These are phyloP conservation scores for Boletus coccyginus DNA, from an alignment of 768 basidiomycete species.

Conservation along the genomic window DNA sequence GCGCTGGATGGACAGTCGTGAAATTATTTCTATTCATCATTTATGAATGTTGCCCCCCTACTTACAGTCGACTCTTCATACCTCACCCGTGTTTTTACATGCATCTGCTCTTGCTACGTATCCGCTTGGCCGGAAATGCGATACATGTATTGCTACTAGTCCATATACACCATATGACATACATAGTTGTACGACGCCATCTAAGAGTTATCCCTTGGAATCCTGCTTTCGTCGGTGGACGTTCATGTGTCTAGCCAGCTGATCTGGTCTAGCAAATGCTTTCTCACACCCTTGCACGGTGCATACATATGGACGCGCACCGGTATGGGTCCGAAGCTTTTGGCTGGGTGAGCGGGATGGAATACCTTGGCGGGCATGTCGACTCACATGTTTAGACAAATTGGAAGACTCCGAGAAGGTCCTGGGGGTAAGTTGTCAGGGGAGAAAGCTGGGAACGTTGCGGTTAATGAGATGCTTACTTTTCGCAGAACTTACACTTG, in stretches of 20 bases:
- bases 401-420: slow-evolving; percentile 94
- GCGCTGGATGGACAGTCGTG: slow-evolving; percentile 14
- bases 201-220: neutral
- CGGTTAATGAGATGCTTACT: slow-evolving; percentile 38
- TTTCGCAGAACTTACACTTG: slow-evolving; percentile 82
- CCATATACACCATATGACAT: neutral
- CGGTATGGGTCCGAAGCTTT: slow-evolving; percentile 85
- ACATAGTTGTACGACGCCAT: neutral
- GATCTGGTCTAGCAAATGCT: slow-evolving; percentile 82
- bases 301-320: slow-evolving; percentile 82
- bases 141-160: neutral
- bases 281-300: slow-evolving; percentile 72
- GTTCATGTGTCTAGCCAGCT: slow-evolving; percentile 64
- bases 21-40: slow-evolving; percentile 24
- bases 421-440: slow-evolving; percentile 35
- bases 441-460: too few species aligned
- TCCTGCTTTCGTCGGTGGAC: slow-evolving; percentile 53
- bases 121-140: neutral
- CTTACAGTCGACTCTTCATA: neutral
- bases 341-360: neutral
- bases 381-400: slow-evolving; percentile 83
- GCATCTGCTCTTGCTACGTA: neutral
- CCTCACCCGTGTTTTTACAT: neutral
- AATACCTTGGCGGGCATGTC: neutral
- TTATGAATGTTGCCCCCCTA: slow-evolving; percentile 9